Evolutionary conservation across 331 rosid species (phyloP), one percentile per base, ranked within the genome.

Genomic region (Rosa hybrid): DNA sequence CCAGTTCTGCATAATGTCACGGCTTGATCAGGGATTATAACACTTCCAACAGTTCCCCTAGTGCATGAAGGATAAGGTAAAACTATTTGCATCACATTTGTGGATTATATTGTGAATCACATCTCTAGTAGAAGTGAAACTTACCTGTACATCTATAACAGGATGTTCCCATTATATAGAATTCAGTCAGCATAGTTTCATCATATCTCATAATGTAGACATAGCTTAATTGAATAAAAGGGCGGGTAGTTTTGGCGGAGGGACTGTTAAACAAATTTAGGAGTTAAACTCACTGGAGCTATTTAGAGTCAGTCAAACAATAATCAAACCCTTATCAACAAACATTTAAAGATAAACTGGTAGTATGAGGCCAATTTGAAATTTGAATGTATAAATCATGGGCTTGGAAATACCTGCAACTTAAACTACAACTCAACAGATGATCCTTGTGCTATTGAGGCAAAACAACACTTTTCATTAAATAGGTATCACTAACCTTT

Each of bases 401-500:
- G n/a, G 42, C 8, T 11, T 64, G 18, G 44, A 12, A 63, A 11
- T 64, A 64, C n/a, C 44, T 6, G n/a, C 10, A 64, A 65, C 45
- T 18, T 11, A 12, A 6, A 63, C 5, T 60, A 49, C 41, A 75
- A 74, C 23, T 14, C 13, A 25, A 11, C 12, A 11, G 12, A 63
- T 76, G 44, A 76, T 18, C 30, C 23, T n/a, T 39, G 53, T 38
- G 53, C 68, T 53, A 56, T 12, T 21, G 14, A 2, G 7, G 68
- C 38, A 13, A 49, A 72, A 27, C 38, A 38, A 18, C n/a, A 30
- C 5, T 23, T 45, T 44, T 76, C 8, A 30, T 10, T 60, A 62
- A 18, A 65, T 46, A 65, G 25, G 30, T n/a, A 21, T 64, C 80
- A 77, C 73, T 64, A 50, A 65, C 64, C 41, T 77, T 77, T 68